These are phyloP conservation scores for Akanthomyces uredinophilus DNA, from an alignment of 2,329 filamentous ascomycete species.

Conservation along the genomic window DNA sequence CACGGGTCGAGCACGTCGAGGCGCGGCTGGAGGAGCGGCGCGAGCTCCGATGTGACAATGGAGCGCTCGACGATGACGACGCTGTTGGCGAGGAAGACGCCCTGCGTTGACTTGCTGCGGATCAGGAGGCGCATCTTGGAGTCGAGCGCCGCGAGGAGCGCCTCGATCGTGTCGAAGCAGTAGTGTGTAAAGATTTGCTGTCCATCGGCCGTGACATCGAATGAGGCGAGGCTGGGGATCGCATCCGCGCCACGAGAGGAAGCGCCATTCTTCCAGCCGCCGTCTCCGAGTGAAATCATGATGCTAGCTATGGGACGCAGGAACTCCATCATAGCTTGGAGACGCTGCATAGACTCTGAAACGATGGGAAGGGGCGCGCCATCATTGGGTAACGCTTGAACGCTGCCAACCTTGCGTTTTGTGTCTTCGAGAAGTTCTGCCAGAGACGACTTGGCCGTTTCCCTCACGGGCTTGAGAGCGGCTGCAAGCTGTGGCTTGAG, in stretches of 20 bases:
- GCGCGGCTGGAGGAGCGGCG: constrained; percentile 61
- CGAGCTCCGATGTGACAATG: constrained; percentile 75
- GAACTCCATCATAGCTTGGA: constrained; percentile 84
- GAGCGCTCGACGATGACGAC: constrained; percentile 78
- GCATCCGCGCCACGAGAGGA: constrained; percentile 56
- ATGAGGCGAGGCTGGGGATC: constrained; percentile 66
- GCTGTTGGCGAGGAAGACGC: constrained; percentile 88
- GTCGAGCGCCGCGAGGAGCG: constrained; percentile 69
- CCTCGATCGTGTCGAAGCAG: constrained; percentile 81
- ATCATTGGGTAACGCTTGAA: constrained; percentile 69
- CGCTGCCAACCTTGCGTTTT: constrained; percentile 58
- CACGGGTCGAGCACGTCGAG: constrained; percentile 69
- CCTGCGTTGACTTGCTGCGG: constrained; percentile 72
- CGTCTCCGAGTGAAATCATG: constrained; percentile 86
- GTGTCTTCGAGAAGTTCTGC: constrained; percentile 80
- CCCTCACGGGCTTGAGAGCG: constrained; percentile 80
- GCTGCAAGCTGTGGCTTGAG: constrained; percentile 79
- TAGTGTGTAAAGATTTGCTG: constrained; percentile 86
- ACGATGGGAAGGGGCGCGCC: constrained; percentile 74
- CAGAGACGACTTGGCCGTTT: constrained; percentile 85
- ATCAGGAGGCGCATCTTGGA: constrained; percentile 66
- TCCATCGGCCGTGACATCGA: constrained; percentile 86
- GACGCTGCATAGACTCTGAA: constrained; percentile 75
- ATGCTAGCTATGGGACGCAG: constrained; percentile 81
- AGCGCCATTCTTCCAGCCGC: constrained; percentile 67